Percentiles rank a stretch among this genome's conserved stretches.
Conservation (phyloP, 768 basidiomycete genomes). For the Phylloporus scabripes region DNA sequence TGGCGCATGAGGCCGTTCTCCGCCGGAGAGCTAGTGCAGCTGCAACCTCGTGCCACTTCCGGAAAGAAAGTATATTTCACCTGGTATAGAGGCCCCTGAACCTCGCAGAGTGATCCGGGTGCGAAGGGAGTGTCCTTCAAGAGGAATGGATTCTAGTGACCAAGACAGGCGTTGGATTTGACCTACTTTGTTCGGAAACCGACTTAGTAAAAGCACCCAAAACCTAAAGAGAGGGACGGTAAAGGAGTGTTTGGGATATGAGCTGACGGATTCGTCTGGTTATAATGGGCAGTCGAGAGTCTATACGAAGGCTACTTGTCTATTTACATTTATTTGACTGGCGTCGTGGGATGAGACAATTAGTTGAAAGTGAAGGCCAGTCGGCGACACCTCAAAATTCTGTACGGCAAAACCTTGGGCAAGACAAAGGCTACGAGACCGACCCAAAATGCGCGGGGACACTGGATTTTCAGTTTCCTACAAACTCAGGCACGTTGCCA, state of each 20-base stretch:
- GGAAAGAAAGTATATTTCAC: slow-evolving; percentile 8
- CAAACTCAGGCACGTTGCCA: too few species aligned
- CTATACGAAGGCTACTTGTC: background rate
- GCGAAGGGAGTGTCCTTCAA: background rate
- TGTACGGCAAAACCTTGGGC: too few species aligned
- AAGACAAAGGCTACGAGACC: too few species aligned
- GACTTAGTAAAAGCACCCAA: background rate
- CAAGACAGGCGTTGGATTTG: background rate
- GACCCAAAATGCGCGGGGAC: too few species aligned
- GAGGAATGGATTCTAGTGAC: background rate
- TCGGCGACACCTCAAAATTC: too few species aligned
- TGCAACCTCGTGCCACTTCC: background rate
- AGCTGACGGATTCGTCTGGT: background rate
- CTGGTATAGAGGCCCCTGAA: background rate
- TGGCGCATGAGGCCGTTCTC: background rate
- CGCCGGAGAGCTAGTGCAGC: background rate
- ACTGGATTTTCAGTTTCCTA: too few species aligned
- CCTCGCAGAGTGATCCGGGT: background rate
- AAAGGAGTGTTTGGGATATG: background rate
- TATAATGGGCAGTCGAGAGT: too few species aligned
- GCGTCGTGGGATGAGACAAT: too few species aligned
- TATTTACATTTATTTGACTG: background rate
- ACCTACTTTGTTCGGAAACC: slow-evolving; percentile 1
- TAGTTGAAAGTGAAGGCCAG: too few species aligned
- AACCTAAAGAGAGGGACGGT: background rate